phyloP scores from a whole-genome alignment of 1,139 yeast species.

The Insectozyma bohioensis region DNA sequence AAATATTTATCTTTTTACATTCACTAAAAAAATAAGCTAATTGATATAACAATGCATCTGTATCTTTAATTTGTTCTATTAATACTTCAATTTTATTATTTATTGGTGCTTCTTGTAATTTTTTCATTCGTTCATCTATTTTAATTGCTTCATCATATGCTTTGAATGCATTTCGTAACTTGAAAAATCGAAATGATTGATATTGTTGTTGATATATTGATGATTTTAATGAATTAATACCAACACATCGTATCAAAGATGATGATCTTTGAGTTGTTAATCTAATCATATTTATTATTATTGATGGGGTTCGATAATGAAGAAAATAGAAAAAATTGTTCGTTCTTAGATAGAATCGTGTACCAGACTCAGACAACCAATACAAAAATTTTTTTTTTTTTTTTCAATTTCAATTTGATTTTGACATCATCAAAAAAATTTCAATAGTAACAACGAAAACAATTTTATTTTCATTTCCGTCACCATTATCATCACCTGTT shows the following conservation, averaged over 20 bases:
- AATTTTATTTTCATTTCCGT: too few relatives aligned
- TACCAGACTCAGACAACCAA: too few relatives aligned
- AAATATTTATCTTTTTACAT: slow-evolving; percentile 33
- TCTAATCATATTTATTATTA: too few relatives aligned
- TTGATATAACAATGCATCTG: slow-evolving; percentile 33
- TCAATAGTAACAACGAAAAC: too few relatives aligned
- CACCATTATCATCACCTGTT: too few relatives aligned
- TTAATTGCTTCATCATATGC: slow-evolving; percentile 7
- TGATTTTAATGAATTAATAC: not conserved
- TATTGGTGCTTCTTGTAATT: slow-evolving; percentile 6
- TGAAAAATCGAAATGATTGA: slow-evolving; percentile 6
- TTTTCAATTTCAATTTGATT: not conserved
- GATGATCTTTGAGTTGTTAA: too few relatives aligned
- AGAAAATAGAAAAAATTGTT: too few relatives aligned
- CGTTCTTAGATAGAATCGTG: too few relatives aligned
- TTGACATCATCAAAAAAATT: slow-evolving; percentile 2
- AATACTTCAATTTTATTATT: slow-evolving; percentile 17
- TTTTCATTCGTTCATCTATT: slow-evolving; percentile 9
- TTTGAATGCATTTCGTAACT: slow-evolving; percentile 4
- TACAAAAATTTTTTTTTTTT: too few relatives aligned
- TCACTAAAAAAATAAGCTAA: slow-evolving; percentile 34
- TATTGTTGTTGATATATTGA: not conserved
- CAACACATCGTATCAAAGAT: too few relatives aligned
- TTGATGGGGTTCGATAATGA: too few relatives aligned
- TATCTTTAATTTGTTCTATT: slow-evolving; percentile 23